Evolutionary conservation across 2,329 filamentous ascomycete species (phyloP), one percentile per base, ranked within the genome.

Genomic region (Diplocarpon rosae): DNA sequence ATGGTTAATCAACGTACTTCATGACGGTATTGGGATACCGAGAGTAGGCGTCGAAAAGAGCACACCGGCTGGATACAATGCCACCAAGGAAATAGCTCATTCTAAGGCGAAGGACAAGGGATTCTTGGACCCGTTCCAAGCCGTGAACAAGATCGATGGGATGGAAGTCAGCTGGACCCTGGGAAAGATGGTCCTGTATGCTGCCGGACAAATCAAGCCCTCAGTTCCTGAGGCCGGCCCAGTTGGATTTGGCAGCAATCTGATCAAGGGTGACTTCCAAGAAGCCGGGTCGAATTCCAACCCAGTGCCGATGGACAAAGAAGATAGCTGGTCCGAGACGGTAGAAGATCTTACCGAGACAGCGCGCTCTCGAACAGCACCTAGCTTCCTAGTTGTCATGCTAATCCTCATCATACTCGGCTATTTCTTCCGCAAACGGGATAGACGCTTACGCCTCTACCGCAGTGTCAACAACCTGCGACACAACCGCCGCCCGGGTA

Each of bases 161-260:
- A 82, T 88, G 6, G 93, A 98, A 68, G 83, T 98, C 14, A 94
- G 86, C 68, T 98, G 92, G 92, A 96, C 92, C 0, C 69, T 98
- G 5, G 92, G 92, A 1, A 95, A 95, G 61, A 95, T 96, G 75
- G 77, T 98, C 6, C 75, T 98, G 4, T 96, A 96, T 56, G 92
- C 92, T 4, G 81, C 90, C 0, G 92, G 87, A 3, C 87, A 95
- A 62, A 73, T 98, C 5, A 81, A 85, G 1, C 75, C 85, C 0
- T 65, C 71, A 6, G 71, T 69, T 1, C 67, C 72, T 14, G 66
- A 74, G 34, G 69, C 72, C 13, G 67, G 89, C 1, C 86, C 89
- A 0, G 92, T 98, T 9, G 92, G 92, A 0, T 96, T 96, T 60
- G 92, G 92, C 46, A 87, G 80, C 65, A 98, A 98, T 68, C 69